These are phyloP conservation scores for Coelastrella sp. DNA, from an alignment of 139 green algal species.

Conservation along the genomic window DNA sequence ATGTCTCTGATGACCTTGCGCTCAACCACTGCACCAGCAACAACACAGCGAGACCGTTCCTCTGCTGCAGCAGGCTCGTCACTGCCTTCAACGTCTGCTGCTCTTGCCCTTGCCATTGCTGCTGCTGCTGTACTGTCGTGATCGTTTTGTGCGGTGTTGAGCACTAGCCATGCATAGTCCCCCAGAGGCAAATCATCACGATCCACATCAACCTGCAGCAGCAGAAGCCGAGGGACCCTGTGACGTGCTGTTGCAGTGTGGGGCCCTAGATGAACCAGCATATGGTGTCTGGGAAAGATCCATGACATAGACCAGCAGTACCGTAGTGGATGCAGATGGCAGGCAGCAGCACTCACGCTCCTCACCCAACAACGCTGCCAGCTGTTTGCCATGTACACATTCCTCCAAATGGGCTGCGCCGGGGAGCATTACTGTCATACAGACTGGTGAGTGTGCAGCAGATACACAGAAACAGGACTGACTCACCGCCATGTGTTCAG, in stretches of 20 bases:
- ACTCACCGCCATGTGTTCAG: background rate
- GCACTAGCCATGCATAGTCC: slow-evolving; percentile 38
- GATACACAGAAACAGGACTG: background rate
- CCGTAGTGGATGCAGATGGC: no score
- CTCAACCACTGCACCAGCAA: slow-evolving; percentile 41
- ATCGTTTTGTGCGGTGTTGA: background rate
- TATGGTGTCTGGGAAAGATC: no score
- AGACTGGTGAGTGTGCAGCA: background rate
- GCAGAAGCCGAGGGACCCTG: background rate
- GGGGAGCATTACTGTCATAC: no score
- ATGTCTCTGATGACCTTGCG: slow-evolving; percentile 31
- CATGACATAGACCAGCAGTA: no score
- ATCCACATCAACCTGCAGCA: slow-evolving; percentile 41
- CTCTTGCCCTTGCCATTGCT: background rate
- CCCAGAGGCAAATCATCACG: slow-evolving; percentile 28
- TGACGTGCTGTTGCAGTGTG: no score
- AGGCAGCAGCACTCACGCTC: no score
- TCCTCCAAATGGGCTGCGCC: no score
- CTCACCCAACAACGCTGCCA: no score
- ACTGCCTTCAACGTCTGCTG: background rate
- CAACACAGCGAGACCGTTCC: background rate
- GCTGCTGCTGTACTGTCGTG: background rate
- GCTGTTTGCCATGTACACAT: no score
- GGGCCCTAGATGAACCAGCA: no score
- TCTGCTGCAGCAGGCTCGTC: slow-evolving; percentile 21